These are phyloP conservation scores for Astragalus glycyphyllos DNA, from an alignment of 306 rosid genomes.

Conservation along the genomic window DNA sequence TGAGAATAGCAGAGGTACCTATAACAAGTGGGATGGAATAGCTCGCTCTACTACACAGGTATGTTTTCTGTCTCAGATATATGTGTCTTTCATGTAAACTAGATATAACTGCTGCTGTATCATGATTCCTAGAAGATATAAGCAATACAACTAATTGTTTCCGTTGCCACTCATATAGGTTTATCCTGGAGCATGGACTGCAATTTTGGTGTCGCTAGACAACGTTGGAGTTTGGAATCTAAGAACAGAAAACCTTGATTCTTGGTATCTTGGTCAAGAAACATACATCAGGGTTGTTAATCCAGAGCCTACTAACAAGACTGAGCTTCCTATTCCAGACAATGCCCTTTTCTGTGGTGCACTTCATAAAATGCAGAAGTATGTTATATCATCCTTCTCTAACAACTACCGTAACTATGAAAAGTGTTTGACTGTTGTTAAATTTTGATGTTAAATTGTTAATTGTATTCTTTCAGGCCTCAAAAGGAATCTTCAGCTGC, in stretches of 20 bases:
- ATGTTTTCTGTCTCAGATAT: slow-evolving; percentile 21
- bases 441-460: slow-evolving; percentile 20
- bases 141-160: slow-evolving; percentile 13
- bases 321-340: slow-evolving; percentile 86
- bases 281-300: slow-evolving; percentile 84
- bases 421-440: not conserved
- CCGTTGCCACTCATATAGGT: slow-evolving; percentile 54
- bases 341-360: slow-evolving; percentile 87
- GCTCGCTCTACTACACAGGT: slow-evolving; percentile 92
- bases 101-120: no score
- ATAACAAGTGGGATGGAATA: slow-evolving; percentile 98
- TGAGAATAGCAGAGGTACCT: slow-evolving; percentile 93
- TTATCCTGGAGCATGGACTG: slow-evolving; percentile 97
- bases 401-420: not conserved
- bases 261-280: slow-evolving; percentile 99
- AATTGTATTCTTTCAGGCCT: slow-evolving; percentile 63
- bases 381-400: slow-evolving; percentile 40
- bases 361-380: slow-evolving; percentile 75
- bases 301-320: slow-evolving; percentile 87
- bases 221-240: slow-evolving; percentile 95
- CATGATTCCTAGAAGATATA: no score
- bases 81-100: no score
- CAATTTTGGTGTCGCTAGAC: slow-evolving; percentile 86
- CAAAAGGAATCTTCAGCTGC: slow-evolving; percentile 56
- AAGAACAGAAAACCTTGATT: slow-evolving; percentile 89